These are phyloP conservation scores for Tetracladium maxilliforme DNA, from an alignment of 2,329 filamentous ascomycete species.

Conservation along the genomic window DNA sequence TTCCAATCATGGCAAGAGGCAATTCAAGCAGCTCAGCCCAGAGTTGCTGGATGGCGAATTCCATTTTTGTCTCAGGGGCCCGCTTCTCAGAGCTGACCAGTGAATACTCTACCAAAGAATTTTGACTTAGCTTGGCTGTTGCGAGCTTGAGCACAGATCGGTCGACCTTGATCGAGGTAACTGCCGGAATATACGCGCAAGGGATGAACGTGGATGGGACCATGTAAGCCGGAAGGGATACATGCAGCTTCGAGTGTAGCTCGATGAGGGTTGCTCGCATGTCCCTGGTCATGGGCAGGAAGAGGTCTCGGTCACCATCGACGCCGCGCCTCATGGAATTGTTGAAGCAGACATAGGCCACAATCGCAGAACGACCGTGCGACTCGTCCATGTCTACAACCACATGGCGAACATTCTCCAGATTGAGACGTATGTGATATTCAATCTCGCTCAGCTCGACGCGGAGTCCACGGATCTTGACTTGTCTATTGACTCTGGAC, in stretches of 20 bases:
- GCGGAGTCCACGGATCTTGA: constrained; percentile 31
- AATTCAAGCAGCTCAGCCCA: constrained; percentile 7
- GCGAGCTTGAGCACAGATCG: constrained; percentile 24
- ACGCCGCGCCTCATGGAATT: no score
- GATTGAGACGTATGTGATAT: constrained; percentile 14
- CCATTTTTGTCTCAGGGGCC: constrained; percentile 5
- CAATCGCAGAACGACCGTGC: no score
- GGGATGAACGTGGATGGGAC: constrained; percentile 62
- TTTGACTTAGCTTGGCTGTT: not conserved
- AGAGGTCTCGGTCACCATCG: no score
- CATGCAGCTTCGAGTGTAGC: constrained; percentile 39
- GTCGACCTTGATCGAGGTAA: constrained; percentile 62
- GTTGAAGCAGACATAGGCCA: no score
- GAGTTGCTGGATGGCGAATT: constrained; percentile 1
- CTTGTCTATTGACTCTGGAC: constrained; percentile 29
- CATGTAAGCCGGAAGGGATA: constrained; percentile 60
- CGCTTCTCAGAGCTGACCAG: no score
- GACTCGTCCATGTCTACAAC: no score
- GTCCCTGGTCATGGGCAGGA: no score
- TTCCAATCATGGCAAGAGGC: constrained; percentile 3
- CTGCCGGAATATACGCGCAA: constrained; percentile 54
- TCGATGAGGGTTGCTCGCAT: no score
- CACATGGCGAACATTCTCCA: no score
- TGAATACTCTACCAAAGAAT: no score
- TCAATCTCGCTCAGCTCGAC: constrained; percentile 30